These are phyloP conservation scores for Arctium lappa DNA, from an alignment of 129 eudicot species.

Conservation along the genomic window DNA sequence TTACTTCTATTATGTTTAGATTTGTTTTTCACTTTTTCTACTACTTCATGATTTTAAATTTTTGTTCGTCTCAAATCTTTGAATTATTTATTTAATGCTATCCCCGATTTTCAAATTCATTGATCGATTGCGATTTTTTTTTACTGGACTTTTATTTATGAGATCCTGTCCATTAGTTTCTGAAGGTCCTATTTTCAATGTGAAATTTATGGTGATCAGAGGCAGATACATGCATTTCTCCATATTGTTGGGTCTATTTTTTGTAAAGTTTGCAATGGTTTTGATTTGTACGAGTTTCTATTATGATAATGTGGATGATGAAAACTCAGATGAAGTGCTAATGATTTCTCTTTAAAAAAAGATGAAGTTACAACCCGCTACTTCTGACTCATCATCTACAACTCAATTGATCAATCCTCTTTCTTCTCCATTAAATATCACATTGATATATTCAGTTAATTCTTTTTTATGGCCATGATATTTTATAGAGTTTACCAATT, in stretches of 20 bases:
- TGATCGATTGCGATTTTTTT: not conserved
- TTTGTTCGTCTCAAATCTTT: not conserved
- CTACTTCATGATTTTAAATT: not conserved
- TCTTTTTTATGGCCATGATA: too few relatives aligned
- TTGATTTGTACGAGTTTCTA: not conserved
- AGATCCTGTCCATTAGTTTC: not conserved
- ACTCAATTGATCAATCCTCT: not conserved
- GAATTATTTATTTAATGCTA: too few relatives aligned
- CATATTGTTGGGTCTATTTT: not conserved
- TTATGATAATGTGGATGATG: not conserved
- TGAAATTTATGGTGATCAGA: not conserved
- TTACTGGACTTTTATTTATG: not conserved
- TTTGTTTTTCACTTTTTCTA: not conserved
- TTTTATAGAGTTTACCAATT: too few relatives aligned
- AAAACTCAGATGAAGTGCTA: not conserved
- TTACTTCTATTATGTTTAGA: too few relatives aligned
- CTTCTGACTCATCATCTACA: not conserved
- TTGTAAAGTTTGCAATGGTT: not conserved
- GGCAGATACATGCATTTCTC: not conserved
- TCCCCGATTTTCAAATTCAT: not conserved
- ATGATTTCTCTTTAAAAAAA: not conserved
- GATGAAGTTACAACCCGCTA: slow-evolving; percentile 8
- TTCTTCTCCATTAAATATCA: not conserved
- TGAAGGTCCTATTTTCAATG: not conserved
- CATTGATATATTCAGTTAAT: not conserved